Conservation (phyloP, 805 yeast genomes). For the Candida suzukii region DNA sequence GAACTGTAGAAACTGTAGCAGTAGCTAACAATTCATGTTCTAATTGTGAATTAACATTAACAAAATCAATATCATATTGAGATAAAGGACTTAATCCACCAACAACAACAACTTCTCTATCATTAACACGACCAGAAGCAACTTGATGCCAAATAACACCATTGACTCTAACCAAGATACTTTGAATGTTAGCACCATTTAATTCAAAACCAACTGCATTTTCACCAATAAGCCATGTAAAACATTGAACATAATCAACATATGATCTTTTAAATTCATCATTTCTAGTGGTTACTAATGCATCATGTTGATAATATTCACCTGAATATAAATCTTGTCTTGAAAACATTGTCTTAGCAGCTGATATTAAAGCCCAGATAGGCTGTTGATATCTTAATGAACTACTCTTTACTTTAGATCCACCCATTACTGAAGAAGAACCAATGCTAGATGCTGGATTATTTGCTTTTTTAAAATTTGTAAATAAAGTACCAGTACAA, state of each 20-base stretch:
- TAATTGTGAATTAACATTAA: slow-evolving; percentile 24
- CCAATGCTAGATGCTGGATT: slow-evolving; percentile 1
- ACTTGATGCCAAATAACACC: slow-evolving; percentile 68
- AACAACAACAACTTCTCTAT: slow-evolving; percentile 47
- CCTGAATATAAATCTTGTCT: slow-evolving; percentile 40
- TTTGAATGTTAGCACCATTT: slow-evolving; percentile 35
- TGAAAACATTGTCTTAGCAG: slow-evolving; percentile 41
- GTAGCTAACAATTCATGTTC: slow-evolving; percentile 23
- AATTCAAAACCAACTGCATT: slow-evolving; percentile 46
- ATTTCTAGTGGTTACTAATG: slow-evolving; percentile 28
- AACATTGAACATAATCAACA: slow-evolving; percentile 23
- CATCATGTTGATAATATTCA: slow-evolving; percentile 28
- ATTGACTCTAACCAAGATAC: slow-evolving; percentile 44
- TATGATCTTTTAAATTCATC: slow-evolving; percentile 18
- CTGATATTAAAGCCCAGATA: slow-evolving; percentile 46
- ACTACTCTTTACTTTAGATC: slow-evolving; percentile 14
- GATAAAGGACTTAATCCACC: slow-evolving; percentile 60
- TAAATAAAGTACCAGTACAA: slow-evolving; percentile 24
- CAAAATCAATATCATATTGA: slow-evolving; percentile 52
- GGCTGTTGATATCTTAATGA: slow-evolving; percentile 32
- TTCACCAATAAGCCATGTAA: slow-evolving; percentile 44
- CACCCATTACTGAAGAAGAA: slow-evolving; percentile 5
- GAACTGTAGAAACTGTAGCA: slow-evolving; percentile 27
- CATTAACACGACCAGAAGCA: slow-evolving; percentile 38
- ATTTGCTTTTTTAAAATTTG: slow-evolving; percentile 10